Evolutionary conservation across 148 eudicot species (phyloP), one percentile per base, ranked within the genome.

Genomic region (Talinum fruticosum): DNA sequence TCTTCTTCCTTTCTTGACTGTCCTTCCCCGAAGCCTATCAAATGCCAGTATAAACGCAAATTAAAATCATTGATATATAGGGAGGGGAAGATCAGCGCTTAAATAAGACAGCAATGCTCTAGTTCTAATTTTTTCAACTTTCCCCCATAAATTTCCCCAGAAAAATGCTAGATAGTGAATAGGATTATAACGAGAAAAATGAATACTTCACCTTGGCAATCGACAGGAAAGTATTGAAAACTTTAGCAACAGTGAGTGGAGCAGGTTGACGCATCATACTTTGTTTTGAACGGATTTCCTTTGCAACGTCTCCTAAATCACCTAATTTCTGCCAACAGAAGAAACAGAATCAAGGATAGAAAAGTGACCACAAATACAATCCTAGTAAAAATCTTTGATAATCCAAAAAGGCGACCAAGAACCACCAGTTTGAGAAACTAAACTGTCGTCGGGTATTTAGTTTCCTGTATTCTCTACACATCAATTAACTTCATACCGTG

Each of bases 261-360:
- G 87, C 83, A 34, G 97, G 97, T 86, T 87, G 92, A 21, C 81
- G 80, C 97, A 95, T 92, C 86, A 88, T 85, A 76, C 87, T 79
- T 79, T 95, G 99, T 59, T 94, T 89, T 33, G 99, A 90, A 62
- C 94, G 93, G 38, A 88, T 81, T 74, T 87, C 92, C 84, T 88
- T 90, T 18, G 99, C 99, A 67, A 96, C 99, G 71, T 88, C 90
- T 70, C 99, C 99, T 80, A 96, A 79, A 81, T 96, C 99, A 74
- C 99, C 99, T 76, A 90, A 85, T 21, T 89, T 85, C 97, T 93
- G 82, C 71, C 57, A 80, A 21, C 21, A 69, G 41, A 57, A 86
- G 16, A 26, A 61, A 38, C 19, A 32, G 19, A 61, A 72, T 29
- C 54, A 70, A 34, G 5, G 28, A 41, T 10, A 10, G 54, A 69